Base-by-base conservation (phyloP, 345 rosid genomes). In the Nasturtium officinale region DNA sequence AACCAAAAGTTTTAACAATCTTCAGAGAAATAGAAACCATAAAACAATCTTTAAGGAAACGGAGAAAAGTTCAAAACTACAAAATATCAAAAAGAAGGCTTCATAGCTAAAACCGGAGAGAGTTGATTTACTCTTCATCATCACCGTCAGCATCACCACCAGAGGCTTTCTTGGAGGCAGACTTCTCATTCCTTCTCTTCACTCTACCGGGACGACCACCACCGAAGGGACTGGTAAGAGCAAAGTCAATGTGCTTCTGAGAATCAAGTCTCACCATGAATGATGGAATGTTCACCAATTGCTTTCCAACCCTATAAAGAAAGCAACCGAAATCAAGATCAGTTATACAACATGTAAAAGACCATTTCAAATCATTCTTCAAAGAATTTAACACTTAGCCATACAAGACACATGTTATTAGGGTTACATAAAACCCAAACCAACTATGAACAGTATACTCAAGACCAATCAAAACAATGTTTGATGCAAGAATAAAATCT, bases 231-330 rank as follows among this genome's bases (percentile, higher is more conserved):
- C 90, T 87, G 21, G 85, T 87, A 15, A 87, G 62, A 7, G 90
- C 84, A 85, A 87, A 87, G 70, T 87, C 92, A 2, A 87, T 84
- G 81, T 87, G 92, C 67, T 85, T 87, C 70, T 85, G 90, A 0
- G 92, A 85, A 37, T 87, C 92, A 28, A 87, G 77, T 74, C 89
- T 85, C 67, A 85, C 92, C 92, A 87, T 80, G 81, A 87, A 85
- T 0, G 90, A 87, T 9, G 90, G 90, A 45, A 87, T 83, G 79
- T 87, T 87, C 46, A 87, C 92, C 70, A 87, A 82, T 65, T 85
- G 90, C 81, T 87, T 85, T 29, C 90, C 92, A 77, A 87, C 92
- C 92, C 90, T 87, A 67, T 0, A 4, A 9, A n/a, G 2, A 2
- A 30, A 0, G 21, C 5, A 0, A 69, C 0, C 3, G 25, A 18